Evolutionary conservation across 2,329 filamentous ascomycete genomes (phyloP).

Genomic region (Hymenoscyphus fraxineus): DNA sequence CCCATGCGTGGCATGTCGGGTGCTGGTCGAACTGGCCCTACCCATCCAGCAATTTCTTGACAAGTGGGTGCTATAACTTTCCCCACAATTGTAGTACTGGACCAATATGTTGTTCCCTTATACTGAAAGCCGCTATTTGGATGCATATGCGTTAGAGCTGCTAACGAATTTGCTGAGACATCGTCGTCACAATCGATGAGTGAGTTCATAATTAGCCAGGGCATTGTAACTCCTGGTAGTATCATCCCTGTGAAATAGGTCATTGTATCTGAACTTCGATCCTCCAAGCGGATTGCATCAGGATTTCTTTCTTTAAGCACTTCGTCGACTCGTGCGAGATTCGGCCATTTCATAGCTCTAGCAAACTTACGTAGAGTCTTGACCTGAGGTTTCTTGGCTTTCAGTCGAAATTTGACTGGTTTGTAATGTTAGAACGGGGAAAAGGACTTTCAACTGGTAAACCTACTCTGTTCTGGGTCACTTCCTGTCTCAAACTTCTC

Average conservation of each 20-base stretch:
- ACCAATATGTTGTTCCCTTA: slow-evolving; percentile 75
- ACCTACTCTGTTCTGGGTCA: slow-evolving; percentile 48
- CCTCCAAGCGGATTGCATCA: slow-evolving; percentile 53
- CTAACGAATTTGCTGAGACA: slow-evolving; percentile 59
- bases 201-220: slow-evolving; percentile 75
- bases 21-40: slow-evolving; percentile 67
- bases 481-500: slow-evolving; percentile 52
- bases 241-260: slow-evolving; percentile 74
- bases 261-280: slow-evolving; percentile 66
- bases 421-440: slow-evolving; percentile 5
- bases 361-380: slow-evolving; percentile 67
- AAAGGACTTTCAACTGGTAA: slow-evolving; percentile 29
- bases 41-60: slow-evolving; percentile 67
- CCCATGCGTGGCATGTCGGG: slow-evolving; percentile 64
- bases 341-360: slow-evolving; percentile 73
- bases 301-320: slow-evolving; percentile 53
- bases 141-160: slow-evolving; percentile 63
- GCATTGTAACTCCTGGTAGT: slow-evolving; percentile 64
- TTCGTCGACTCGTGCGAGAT: slow-evolving; percentile 61
- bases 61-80: slow-evolving; percentile 73
- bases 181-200: slow-evolving; percentile 72
- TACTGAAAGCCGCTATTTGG: slow-evolving; percentile 74
- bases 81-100: slow-evolving; percentile 66
- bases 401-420: slow-evolving; percentile 58
- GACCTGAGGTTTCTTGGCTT: slow-evolving; percentile 63